Evolutionary conservation across 352 stramenopile genomes (phyloP).

Genomic region (Phytophthora melonis): DNA sequence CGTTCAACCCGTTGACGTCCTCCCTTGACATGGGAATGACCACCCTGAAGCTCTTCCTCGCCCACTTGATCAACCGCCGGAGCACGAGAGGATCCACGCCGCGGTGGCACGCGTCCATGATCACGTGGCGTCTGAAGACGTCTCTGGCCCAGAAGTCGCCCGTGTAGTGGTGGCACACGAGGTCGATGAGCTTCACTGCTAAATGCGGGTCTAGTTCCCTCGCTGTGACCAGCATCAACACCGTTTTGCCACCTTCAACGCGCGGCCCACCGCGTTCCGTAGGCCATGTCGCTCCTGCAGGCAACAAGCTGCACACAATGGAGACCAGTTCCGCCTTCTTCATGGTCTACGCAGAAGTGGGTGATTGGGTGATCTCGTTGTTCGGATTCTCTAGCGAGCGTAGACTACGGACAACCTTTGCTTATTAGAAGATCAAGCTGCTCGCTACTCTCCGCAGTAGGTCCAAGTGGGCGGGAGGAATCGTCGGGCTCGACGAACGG

Average conservation of each 20-base stretch:
- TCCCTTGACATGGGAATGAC: slow-evolving; percentile 18
- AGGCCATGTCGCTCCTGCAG: slow-evolving; percentile 13
- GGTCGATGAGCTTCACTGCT: slow-evolving; percentile 33
- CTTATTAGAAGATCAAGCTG: too few species aligned
- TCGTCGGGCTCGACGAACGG: too few species aligned
- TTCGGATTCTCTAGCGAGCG: too few species aligned
- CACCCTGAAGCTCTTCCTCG: slow-evolving; percentile 14
- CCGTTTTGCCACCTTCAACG: slow-evolving; percentile 18
- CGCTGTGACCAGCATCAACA: slow-evolving; percentile 21
- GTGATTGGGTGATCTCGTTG: background rate
- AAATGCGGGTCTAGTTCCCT: slow-evolving; percentile 6
- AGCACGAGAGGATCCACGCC: slow-evolving; percentile 21
- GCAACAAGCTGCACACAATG: slow-evolving; percentile 13
- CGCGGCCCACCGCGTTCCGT: background rate
- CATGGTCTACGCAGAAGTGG: background rate
- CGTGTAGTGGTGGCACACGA: slow-evolving; percentile 9
- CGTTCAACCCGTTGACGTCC: slow-evolving; percentile 13
- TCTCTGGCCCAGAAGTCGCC: slow-evolving; percentile 26
- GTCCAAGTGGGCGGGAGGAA: too few species aligned
- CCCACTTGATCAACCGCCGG: slow-evolving; percentile 26
- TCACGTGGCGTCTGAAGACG: slow-evolving; percentile 21
- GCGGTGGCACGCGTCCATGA: slow-evolving; percentile 25
- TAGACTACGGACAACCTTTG: too few species aligned
- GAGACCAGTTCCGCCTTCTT: slow-evolving; percentile 8
- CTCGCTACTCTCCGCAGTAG: too few species aligned